Conservation (phyloP, 164 flowering plant genomes). For the Cinnamomum micranthum region DNA sequence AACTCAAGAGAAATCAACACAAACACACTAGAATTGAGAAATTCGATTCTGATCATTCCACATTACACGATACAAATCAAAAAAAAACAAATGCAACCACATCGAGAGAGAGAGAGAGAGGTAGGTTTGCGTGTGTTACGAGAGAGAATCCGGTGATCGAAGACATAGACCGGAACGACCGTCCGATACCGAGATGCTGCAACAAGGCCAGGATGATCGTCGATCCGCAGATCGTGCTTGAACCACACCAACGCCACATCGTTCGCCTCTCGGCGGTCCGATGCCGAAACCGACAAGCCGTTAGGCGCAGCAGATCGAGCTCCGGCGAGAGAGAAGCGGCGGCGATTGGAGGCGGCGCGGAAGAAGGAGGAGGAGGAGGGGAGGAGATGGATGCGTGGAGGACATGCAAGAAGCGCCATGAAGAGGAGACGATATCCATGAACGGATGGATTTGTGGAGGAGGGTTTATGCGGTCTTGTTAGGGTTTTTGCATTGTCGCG, state of each 20-base stretch:
- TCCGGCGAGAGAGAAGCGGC: not conserved
- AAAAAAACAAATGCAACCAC: not conserved
- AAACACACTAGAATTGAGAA: not conserved
- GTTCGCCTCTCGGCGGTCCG: conserved; percentile 3
- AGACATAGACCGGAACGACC: conserved; percentile 71
- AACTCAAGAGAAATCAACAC: not conserved
- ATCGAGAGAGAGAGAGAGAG: too few species aligned
- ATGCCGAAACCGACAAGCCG: not conserved
- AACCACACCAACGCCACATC: conserved; percentile 68
- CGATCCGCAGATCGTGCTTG: conserved; percentile 83
- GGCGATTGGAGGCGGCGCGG: conserved; percentile 4
- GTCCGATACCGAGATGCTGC: conserved; percentile 45
- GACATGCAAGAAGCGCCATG: conserved; percentile 34
- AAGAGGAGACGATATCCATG: conserved; percentile 13
- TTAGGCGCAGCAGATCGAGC: not conserved
- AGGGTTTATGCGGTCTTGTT: not conserved
- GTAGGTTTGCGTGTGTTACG: conserved; percentile 35
- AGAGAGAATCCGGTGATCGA: conserved; percentile 74
- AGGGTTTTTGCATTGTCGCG: conserved; percentile 5
- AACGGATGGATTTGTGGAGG: not conserved
- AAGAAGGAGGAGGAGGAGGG: conserved; percentile 6
- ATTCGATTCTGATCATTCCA: not conserved
- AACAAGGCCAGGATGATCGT: conserved; percentile 74
- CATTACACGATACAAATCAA: not conserved
- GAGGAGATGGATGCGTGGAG: conserved; percentile 21